A percentile compares a stretch with the other conserved stretches of the same genome.
Evolutionary conservation across 169 alveolate genomes (phyloP).

Genomic region (Cryptosporidium canis): DNA sequence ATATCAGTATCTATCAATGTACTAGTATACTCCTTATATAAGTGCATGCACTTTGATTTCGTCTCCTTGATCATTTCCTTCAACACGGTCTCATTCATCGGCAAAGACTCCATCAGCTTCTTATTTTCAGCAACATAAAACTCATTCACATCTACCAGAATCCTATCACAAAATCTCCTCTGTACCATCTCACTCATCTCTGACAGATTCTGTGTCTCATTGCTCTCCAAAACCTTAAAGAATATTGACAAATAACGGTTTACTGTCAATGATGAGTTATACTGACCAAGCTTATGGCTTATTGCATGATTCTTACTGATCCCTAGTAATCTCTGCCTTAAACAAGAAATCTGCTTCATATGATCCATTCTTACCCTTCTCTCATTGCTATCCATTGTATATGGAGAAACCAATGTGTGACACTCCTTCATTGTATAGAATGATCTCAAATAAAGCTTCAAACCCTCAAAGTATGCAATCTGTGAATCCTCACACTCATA

Average conservation of each 20-base stretch:
- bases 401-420: conserved; percentile 65
- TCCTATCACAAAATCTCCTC: conserved; percentile 34
- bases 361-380: conserved; percentile 35
- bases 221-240: conserved; percentile 15
- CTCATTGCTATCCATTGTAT: neutral
- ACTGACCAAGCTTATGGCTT: conserved; percentile 63
- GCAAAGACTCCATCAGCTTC: conserved; percentile 3
- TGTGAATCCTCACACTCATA: conserved; percentile 43
- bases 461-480: conserved; percentile 31
- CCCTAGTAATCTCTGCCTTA: conserved; percentile 61
- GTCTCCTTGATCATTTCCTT: conserved; percentile 12
- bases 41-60: conserved; percentile 45
- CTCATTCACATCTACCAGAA: conserved; percentile 15
- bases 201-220: neutral
- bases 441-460: conserved; percentile 35
- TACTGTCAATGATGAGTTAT: conserved; percentile 46
- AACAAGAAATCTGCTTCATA: conserved; percentile 42
- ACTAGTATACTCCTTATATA: conserved; percentile 68
- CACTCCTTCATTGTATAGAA: conserved; percentile 65
- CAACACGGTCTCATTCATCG: conserved; percentile 1
- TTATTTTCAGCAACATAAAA: conserved; percentile 4
- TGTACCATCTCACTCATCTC: conserved; percentile 53
- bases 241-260: conserved; percentile 39
- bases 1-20: conserved; percentile 68
- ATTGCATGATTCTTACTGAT: conserved; percentile 63